These are phyloP conservation scores for Kregervanrija pseudodelftensis DNA, from an alignment of 805 yeast species.

Conservation along the genomic window DNA sequence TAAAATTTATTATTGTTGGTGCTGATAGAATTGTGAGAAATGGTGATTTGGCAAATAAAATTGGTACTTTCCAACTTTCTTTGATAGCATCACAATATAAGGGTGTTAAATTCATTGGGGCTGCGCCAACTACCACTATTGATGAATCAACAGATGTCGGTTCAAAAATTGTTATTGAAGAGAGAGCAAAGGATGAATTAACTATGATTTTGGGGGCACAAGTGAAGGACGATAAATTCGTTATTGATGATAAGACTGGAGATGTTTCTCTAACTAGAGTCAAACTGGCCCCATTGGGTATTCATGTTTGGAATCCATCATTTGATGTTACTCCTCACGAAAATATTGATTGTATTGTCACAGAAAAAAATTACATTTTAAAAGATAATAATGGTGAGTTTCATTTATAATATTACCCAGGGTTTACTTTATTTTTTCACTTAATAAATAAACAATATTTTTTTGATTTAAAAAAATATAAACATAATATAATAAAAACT, in stretches of 20 bases:
- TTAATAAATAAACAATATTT: not conserved
- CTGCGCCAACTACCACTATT: conserved; percentile 91
- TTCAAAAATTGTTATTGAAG: conserved; percentile 74
- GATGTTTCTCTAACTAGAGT: conserved; percentile 39
- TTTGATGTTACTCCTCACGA: conserved; percentile 88
- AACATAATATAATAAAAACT: conserved; percentile 1
- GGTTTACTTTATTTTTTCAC: not conserved
- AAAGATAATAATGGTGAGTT: conserved; percentile 48
- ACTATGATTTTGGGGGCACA: conserved; percentile 68
- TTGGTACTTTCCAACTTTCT: conserved; percentile 89
- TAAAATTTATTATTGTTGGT: conserved; percentile 85
- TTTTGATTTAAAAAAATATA: conserved; percentile 5
- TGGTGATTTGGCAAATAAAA: conserved; percentile 95
- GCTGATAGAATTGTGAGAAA: conserved; percentile 90
- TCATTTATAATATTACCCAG: conserved; percentile 9
- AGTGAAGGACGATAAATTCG: conserved; percentile 30
- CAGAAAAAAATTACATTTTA: conserved; percentile 59
- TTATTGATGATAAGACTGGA: conserved; percentile 15
- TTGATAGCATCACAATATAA: conserved; percentile 56
- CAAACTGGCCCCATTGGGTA: conserved; percentile 78
- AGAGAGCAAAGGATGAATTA: conserved; percentile 76
- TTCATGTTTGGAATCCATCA: conserved; percentile 92
- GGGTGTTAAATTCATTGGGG: conserved; percentile 79
- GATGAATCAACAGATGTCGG: conserved; percentile 65
- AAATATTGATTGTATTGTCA: conserved; percentile 81